phyloP scores from a whole-genome alignment of 225 moss, liverwort and hornwort species.

The Rhytidiadelphus loreus region DNA sequence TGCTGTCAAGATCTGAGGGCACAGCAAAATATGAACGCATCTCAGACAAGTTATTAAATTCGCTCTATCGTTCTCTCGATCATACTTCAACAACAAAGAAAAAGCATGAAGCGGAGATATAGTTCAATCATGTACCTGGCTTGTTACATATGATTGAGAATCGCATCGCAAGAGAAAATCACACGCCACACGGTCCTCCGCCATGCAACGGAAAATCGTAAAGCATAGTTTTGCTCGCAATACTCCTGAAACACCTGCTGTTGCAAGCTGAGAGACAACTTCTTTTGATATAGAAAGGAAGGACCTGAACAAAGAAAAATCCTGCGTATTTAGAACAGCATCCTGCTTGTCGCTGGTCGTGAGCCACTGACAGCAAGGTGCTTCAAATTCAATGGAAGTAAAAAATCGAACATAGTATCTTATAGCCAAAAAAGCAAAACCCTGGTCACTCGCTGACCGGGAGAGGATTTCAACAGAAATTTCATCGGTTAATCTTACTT shows the following conservation, averaged over 20 bases:
- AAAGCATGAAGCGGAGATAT: background rate
- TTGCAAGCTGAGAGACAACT: slow-evolving; percentile 46
- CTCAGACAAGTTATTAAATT: background rate
- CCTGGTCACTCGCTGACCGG: background rate
- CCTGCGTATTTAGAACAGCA: background rate
- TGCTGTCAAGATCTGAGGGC: background rate
- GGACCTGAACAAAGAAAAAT: slow-evolving; percentile 28
- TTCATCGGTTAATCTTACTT: slow-evolving; percentile 14
- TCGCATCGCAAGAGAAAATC: slow-evolving; percentile 75
- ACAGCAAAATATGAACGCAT: background rate
- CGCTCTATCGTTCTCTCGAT: background rate
- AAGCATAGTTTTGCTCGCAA: slow-evolving; percentile 80
- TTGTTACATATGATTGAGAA: slow-evolving; percentile 39
- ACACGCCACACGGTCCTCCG: slow-evolving; percentile 70
- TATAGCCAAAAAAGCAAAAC: background rate
- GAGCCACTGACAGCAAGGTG: background rate
- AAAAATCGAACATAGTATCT: background rate
- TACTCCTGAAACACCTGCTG: slow-evolving; percentile 51
- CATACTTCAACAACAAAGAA: background rate
- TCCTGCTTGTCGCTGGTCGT: background rate
- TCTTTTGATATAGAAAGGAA: slow-evolving; percentile 61
- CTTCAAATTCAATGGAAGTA: background rate
- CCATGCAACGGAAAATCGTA: slow-evolving; percentile 74
- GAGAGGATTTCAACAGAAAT: background rate
- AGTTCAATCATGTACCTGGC: slow-evolving; percentile 10